phyloP scores from a whole-genome alignment of 805 yeast species.

The Wickerhamomyces sydowiorum region DNA sequence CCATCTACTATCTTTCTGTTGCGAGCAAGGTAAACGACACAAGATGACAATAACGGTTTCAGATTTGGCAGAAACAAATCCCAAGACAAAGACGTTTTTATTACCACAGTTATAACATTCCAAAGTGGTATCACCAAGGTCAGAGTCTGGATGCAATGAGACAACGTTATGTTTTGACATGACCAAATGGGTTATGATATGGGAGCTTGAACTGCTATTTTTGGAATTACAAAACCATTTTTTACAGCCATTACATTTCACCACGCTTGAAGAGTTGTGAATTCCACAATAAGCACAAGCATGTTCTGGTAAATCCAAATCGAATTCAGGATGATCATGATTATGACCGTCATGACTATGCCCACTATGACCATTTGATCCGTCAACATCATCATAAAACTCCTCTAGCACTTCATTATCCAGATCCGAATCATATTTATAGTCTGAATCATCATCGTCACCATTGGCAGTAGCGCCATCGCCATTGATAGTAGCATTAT shows the following conservation, averaged over 20 bases:
- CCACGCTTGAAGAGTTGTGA: slow-evolving; percentile 55
- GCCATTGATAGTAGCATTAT: slow-evolving; percentile 5
- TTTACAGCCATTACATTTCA: slow-evolving; percentile 69
- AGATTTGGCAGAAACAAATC: slow-evolving; percentile 81
- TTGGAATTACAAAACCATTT: slow-evolving; percentile 90
- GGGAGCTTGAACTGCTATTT: slow-evolving; percentile 56
- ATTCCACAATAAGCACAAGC: slow-evolving; percentile 73
- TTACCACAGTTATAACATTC: slow-evolving; percentile 92
- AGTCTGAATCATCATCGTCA: not conserved
- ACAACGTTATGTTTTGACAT: slow-evolving; percentile 72
- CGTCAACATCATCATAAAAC: slow-evolving; percentile 2
- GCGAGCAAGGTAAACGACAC: slow-evolving; percentile 88
- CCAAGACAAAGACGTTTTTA: slow-evolving; percentile 72
- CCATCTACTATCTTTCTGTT: slow-evolving; percentile 72
- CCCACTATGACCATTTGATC: not conserved
- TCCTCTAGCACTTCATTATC: not conserved
- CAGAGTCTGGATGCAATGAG: slow-evolving; percentile 71
- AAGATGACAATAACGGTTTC: slow-evolving; percentile 82
- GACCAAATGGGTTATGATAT: slow-evolving; percentile 81
- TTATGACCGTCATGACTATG: not conserved
- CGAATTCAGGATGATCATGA: not conserved
- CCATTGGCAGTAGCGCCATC: not conserved
- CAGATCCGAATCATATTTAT: not conserved
- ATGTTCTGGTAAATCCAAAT: slow-evolving; percentile 26
- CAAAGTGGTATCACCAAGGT: slow-evolving; percentile 77